Evolutionary conservation across 2,329 filamentous ascomycete genomes (phyloP).

Genomic region (Cercospora berteroae): DNA sequence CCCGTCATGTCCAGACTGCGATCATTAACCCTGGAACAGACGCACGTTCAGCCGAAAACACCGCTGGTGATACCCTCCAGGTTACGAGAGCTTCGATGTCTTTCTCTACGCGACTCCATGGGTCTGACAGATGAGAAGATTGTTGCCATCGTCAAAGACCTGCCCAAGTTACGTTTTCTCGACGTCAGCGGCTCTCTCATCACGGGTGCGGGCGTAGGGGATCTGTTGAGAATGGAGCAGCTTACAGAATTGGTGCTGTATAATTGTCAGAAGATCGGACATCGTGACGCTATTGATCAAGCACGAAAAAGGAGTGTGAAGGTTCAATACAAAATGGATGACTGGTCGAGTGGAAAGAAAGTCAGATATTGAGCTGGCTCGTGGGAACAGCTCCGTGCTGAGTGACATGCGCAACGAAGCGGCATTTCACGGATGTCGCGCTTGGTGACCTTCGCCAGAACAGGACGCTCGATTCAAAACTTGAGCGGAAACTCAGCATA

Average conservation of each 20-base stretch:
- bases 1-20: background rate
- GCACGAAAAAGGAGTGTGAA: conserved; percentile 39
- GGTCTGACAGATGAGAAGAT: background rate
- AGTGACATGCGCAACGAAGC: background rate
- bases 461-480: background rate
- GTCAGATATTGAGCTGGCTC: conserved; percentile 16
- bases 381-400: background rate
- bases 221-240: conserved; percentile 30
- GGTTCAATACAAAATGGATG: conserved; percentile 29
- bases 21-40: background rate
- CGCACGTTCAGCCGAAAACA: background rate
- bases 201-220: conserved; percentile 44
- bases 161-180: conserved; percentile 32
- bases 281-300: conserved; percentile 43
- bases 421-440: background rate
- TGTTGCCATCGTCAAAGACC: conserved; percentile 23
- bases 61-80: background rate
- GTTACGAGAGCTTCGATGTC: background rate
- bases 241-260: conserved; percentile 38
- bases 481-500: background rate
- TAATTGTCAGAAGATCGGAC: conserved; percentile 38
- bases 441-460: background rate
- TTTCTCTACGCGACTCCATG: background rate
- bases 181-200: conserved; percentile 41
- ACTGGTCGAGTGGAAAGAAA: conserved; percentile 22